These are phyloP conservation scores for Paratrimastix pyriformis DNA, from an alignment of 78 protist genomes.

Conservation along the genomic window DNA sequence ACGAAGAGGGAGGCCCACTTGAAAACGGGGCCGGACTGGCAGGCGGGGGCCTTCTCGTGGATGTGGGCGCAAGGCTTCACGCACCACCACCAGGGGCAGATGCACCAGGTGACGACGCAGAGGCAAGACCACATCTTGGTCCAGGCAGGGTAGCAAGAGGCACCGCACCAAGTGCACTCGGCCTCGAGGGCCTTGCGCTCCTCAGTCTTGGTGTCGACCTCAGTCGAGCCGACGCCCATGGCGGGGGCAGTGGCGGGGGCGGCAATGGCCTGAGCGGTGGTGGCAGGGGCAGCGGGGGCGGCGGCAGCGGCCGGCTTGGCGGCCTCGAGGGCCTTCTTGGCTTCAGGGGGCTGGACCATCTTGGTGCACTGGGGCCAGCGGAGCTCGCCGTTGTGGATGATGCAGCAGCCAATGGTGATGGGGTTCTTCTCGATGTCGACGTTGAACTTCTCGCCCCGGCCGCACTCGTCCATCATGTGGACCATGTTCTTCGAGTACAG, in stretches of 20 bases:
- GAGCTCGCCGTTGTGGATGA: slow-evolving; percentile 22
- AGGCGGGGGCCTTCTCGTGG: no score
- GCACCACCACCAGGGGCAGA: no score
- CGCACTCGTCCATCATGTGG: slow-evolving; percentile 58
- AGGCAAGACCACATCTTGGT: no score
- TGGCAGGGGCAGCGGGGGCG: slow-evolving; percentile 9
- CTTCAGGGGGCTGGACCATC: slow-evolving; percentile 36
- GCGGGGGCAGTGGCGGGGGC: not conserved
- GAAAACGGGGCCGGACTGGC: no score
- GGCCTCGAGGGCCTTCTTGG: slow-evolving; percentile 23
- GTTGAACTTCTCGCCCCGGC: slow-evolving; percentile 27
- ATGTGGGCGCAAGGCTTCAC: no score
- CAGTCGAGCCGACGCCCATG: no score
- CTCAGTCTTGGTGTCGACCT: no score
- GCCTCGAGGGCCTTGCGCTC: no score
- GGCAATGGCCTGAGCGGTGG: not conserved
- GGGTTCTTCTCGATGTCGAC: slow-evolving; percentile 68
- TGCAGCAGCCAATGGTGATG: slow-evolving; percentile 45
- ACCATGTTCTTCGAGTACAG: slow-evolving; percentile 71
- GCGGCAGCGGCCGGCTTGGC: slow-evolving; percentile 4
- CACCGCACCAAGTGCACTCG: no score
- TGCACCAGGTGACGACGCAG: no score
- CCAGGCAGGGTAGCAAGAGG: no score
- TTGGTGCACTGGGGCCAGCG: not conserved
- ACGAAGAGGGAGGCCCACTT: no score